phyloP scores from a whole-genome alignment of 805 yeast species.

The Saccharomycodes ludwigii region DNA sequence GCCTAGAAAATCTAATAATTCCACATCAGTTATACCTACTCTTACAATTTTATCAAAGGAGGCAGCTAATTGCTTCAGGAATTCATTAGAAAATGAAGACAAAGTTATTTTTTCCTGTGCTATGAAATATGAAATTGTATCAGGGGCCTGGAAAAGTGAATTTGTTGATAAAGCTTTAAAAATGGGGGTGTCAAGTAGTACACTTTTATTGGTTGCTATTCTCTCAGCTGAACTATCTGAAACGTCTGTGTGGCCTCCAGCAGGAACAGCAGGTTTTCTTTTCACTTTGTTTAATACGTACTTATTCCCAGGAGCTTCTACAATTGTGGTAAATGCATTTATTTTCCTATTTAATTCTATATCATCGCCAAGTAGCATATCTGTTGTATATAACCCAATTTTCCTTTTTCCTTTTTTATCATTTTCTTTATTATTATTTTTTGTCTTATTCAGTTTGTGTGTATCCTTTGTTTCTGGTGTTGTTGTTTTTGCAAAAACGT shows the following conservation, averaged over 20 bases:
- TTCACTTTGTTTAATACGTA: slow-evolving; percentile 8
- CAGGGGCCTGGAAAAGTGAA: neutral
- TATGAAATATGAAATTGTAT: neutral
- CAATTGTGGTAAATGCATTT: slow-evolving; percentile 16
- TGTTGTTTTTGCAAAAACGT: neutral
- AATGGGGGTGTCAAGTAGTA: neutral
- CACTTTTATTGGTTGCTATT: too few species aligned
- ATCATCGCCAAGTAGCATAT: too few species aligned
- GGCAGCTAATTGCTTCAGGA: slow-evolving; percentile 5
- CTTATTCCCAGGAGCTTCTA: slow-evolving; percentile 15
- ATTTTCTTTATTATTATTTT: too few species aligned
- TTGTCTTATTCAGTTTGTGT: too few species aligned
- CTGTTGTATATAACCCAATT: too few species aligned
- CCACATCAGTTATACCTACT: slow-evolving; percentile 17
- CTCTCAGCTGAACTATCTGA: too few species aligned
- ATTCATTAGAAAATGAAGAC: slow-evolving; percentile 2
- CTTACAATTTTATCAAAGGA: slow-evolving; percentile 15
- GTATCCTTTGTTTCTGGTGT: too few species aligned
- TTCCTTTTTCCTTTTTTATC: too few species aligned
- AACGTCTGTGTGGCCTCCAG: neutral
- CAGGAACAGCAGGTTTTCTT: neutral
- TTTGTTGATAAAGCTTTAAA: neutral
- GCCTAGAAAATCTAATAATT: slow-evolving; percentile 11
- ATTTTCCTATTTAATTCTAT: slow-evolving; percentile 9
- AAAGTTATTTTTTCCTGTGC: neutral